Conservation (phyloP, 2,329 filamentous ascomycete species). For the Pseudocercospora cruenta region DNA sequence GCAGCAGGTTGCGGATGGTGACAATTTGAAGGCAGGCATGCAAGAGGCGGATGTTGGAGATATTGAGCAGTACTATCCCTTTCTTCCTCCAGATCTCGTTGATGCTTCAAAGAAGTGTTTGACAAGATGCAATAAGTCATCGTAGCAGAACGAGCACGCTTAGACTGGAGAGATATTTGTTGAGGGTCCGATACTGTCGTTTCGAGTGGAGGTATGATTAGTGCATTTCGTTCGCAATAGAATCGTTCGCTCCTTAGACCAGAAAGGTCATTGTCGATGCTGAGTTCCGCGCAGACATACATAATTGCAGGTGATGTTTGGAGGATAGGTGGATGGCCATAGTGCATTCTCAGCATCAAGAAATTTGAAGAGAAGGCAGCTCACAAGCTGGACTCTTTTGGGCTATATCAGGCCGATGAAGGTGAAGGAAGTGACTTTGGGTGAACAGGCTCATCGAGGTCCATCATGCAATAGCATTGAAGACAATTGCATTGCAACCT, state of each 20-base stretch:
- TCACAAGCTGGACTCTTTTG: too few relatives aligned
- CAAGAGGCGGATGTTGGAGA: background rate
- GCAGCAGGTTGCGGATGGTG: background rate
- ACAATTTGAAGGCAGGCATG: background rate
- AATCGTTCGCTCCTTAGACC: background rate
- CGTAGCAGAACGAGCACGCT: background rate
- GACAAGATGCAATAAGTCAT: background rate
- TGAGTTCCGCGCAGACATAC: background rate
- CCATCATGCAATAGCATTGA: too few relatives aligned
- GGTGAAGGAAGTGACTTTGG: too few relatives aligned
- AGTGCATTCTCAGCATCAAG: too few relatives aligned
- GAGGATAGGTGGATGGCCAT: background rate
- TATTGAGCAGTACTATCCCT: background rate
- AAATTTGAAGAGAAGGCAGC: too few relatives aligned
- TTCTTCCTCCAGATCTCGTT: background rate
- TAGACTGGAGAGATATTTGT: background rate
- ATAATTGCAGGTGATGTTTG: background rate
- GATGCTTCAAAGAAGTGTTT: background rate
- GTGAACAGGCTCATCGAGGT: too few relatives aligned
- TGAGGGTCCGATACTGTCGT: background rate
- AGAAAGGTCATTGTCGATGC: background rate
- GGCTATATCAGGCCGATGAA: too few relatives aligned
- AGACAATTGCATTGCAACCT: too few relatives aligned
- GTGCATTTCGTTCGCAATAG: background rate
- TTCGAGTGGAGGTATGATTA: background rate